These are phyloP conservation scores for Populus simonii DNA, from an alignment of 345 rosid species.

Conservation along the genomic window DNA sequence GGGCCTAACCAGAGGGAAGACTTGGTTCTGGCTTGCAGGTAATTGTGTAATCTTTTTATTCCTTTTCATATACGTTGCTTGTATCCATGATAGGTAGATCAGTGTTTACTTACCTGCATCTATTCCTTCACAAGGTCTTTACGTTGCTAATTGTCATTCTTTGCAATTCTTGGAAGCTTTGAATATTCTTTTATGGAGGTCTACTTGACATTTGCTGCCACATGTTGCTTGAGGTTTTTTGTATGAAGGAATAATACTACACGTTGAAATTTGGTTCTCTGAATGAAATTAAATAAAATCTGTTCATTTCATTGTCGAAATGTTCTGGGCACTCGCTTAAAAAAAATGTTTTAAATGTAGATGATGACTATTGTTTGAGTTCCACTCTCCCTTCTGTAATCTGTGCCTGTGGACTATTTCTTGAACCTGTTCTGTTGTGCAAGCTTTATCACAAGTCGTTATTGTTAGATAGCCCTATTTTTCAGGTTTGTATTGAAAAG, in stretches of 20 bases:
- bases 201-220: neutral
- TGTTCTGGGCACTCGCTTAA: neutral
- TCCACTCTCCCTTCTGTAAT: neutral
- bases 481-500: neutral
- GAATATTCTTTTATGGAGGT: neutral
- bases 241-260: neutral
- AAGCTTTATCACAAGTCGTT: neutral
- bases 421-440: neutral
- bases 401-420: neutral
- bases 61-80: slow-evolving; percentile 2
- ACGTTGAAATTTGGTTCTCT: neutral
- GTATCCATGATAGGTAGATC: neutral
- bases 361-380: neutral
- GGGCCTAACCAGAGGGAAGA: slow-evolving; percentile 96
- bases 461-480: neutral
- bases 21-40: slow-evolving; percentile 97
- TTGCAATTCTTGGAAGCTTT: neutral
- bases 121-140: neutral
- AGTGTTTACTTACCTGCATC: neutral
- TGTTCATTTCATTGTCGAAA: neutral
- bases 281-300: neutral
- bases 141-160: neutral
- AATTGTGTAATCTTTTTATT: slow-evolving; percentile 10
- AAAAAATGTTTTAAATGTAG: neutral
- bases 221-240: neutral